phyloP scores from a whole-genome alignment of 441 rosid species.

The Populus hybrid region DNA sequence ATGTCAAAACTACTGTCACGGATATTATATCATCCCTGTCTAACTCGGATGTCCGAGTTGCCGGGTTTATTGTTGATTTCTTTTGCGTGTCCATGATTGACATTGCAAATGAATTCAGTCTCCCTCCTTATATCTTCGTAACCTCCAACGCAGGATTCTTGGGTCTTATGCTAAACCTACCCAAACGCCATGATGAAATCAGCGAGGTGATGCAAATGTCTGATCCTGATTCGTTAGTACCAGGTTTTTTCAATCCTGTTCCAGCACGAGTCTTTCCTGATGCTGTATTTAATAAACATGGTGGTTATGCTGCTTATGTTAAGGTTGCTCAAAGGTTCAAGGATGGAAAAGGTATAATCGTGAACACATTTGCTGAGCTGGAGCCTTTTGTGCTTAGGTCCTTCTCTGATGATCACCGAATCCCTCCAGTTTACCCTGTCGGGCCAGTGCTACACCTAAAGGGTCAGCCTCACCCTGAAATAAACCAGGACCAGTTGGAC shows the following conservation, averaged over 20 bases:
- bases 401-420: constrained; percentile 11
- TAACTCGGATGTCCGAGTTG: constrained; percentile 19
- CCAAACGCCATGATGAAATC: constrained; percentile 26
- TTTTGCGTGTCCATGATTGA: constrained; percentile 54
- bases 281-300: constrained; percentile 13
- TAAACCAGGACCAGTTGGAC: constrained; percentile 24
- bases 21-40: constrained; percentile 14
- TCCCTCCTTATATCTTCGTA: constrained; percentile 46
- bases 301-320: constrained; percentile 9
- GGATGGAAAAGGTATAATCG: constrained; percentile 48
- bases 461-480: constrained; percentile 41
- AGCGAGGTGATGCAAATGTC: constrained; percentile 28
- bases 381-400: constrained; percentile 37
- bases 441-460: constrained; percentile 49
- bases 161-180: constrained; percentile 26
- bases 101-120: constrained; percentile 37
- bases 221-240: constrained; percentile 30
- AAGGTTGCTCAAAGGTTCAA: constrained; percentile 21
- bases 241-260: constrained; percentile 42
- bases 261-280: constrained; percentile 42
- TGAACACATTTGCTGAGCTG: constrained; percentile 52
- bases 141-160: constrained; percentile 44
- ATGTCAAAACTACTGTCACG: constrained; percentile 14
- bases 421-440: constrained; percentile 38
- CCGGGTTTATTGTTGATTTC: constrained; percentile 50